Percentiles rank a stretch among this genome's conserved stretches.
Evolutionary conservation across 2,329 filamentous ascomycete genomes (phyloP).

Genomic region (Chaetomiaceae sp.): DNA sequence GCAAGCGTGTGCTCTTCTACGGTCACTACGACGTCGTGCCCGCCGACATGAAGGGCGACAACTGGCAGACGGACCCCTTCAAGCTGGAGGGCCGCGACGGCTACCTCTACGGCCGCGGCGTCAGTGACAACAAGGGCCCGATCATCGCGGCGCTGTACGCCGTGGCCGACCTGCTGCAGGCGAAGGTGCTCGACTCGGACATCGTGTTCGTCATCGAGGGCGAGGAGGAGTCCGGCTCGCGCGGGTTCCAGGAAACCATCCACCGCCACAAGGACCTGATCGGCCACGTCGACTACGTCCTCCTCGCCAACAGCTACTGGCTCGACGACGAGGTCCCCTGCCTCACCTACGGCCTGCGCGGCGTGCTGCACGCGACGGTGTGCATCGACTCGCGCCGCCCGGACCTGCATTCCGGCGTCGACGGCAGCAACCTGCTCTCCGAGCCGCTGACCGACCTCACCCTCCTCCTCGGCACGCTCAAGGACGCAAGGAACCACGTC

Average conservation of each 20-base stretch:
- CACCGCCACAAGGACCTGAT: slow-evolving; percentile 75
- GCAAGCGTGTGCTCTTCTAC: slow-evolving; percentile 91
- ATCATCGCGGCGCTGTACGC: slow-evolving; percentile 92
- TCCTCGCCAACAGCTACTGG: slow-evolving; percentile 98
- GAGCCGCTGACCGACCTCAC: slow-evolving; percentile 91
- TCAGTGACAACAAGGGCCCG: slow-evolving; percentile 95
- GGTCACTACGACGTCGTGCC: slow-evolving; percentile 97
- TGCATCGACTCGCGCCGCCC: slow-evolving; percentile 81
- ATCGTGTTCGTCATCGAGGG: slow-evolving; percentile 93
- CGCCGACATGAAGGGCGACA: slow-evolving; percentile 72
- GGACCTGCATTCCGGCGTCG: slow-evolving; percentile 93
- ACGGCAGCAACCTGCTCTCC: slow-evolving; percentile 82
- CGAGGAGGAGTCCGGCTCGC: slow-evolving; percentile 90
- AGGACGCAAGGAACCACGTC: slow-evolving; percentile 72
- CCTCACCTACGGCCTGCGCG: slow-evolving; percentile 86
- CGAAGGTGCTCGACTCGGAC: slow-evolving; percentile 78
- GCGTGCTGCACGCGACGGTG: slow-evolving; percentile 84
- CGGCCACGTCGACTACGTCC: slow-evolving; percentile 85
- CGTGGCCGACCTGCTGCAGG: slow-evolving; percentile 78
- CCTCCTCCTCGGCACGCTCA: slow-evolving; percentile 71
- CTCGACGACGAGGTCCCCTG: slow-evolving; percentile 93
- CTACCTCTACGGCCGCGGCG: slow-evolving; percentile 91
- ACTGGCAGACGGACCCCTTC: slow-evolving; percentile 87
- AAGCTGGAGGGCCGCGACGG: slow-evolving; percentile 83
- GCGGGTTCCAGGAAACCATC: slow-evolving; percentile 82